Base-by-base conservation (phyloP, 345 rosid species). In the Luvunga scandens region DNA sequence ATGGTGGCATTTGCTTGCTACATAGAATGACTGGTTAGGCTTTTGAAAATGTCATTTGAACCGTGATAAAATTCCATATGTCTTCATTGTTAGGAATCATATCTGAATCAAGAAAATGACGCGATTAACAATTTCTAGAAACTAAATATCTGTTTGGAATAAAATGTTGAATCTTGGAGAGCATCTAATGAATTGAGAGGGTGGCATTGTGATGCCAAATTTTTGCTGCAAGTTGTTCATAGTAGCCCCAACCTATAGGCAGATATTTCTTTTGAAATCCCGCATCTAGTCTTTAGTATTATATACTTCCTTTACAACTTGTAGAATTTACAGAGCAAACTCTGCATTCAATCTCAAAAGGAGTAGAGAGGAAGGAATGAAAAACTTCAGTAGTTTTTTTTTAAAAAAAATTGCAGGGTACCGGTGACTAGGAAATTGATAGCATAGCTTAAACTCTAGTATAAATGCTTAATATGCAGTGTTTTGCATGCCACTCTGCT, bases 171-270 rank as follows among this genome's bases (percentile, higher is more conserved):
- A 85, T 61, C 62, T 66, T 56, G 25, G 64, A 59, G 73, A 78
- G 90, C 73, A 82, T 89, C 87, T 53, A 69, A 84, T 66, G 73
- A 84, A 83, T 83, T 74, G 75, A 71, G 80, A 83, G 76, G 83
- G 42, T 67, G 86, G 90, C 79, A 85, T 82, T 57, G 83, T 75
- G 82, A 83, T 85, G 83, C 74, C 80, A 80, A 83, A 72, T 78
- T 76, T 77, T 75, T 79, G 71, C 72, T 80, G 87, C 91, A 90
- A 93, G 88, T 91, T 86, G 98, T 48, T 22, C 50, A 59, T 82
- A 27, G 62, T 83, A 75, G 85, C 75, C 90, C 86, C 83, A 66
- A 50, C 75, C 84, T 84, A 82, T 53, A 56, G 62, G 34, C 83
- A 81, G 78, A 73, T 18, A 66, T 74, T 56, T 70, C n/a, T 70